Base-by-base conservation (phyloP, 768 basidiomycete genomes). In the Termitomyces sp. region DNA sequence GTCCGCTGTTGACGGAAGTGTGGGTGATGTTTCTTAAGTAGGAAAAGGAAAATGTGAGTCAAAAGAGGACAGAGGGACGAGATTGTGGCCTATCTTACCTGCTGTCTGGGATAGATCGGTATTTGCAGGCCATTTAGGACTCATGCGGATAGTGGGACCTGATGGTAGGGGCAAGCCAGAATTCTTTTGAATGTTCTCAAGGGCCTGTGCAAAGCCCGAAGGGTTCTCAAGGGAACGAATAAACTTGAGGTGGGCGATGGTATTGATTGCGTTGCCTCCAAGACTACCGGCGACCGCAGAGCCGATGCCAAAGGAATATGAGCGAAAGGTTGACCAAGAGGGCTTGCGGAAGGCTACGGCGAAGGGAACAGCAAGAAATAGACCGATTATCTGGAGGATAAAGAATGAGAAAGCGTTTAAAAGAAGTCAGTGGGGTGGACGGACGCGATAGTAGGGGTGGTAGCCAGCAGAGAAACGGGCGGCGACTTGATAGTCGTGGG, bases 401-500 rank as follows among this genome's bases (percentile, higher is more conserved):
- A 42, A 22, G 28, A 28, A 43, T 52, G 0, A 32, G 43, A 41
- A 26, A 38, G 40, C 56, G 43, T 17, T 19, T 10, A 2, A 17
- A 42, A 35, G 26, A 10, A 46, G 9, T 32, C 9, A 14, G 51
- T 15, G 46, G 34, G 28, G 32, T 12, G 8, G 40, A 54, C 73
- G 54, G 54, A 78, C 76, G 38, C 64, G 68, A 60, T 74, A 74
- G 59, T 68, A 65, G 43, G 69, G 71, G 54, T 72, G 68, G n/a
- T 64, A 61, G 38, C 75, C 77, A 37, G 84, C 77, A 26, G 84
- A 67, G 71, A 87, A 88, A 26, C 64, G 64, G 54, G 73, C 64
- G 4, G 84, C 79, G 11, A 77, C 66, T 0, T 85, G 74, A 65
- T 79, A 87, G 72, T 88, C 86, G 52, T 74, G 77, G 19, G 61